These are phyloP conservation scores for Fusarium longipes DNA, from an alignment of 2,329 filamentous ascomycete species.

Conservation along the genomic window DNA sequence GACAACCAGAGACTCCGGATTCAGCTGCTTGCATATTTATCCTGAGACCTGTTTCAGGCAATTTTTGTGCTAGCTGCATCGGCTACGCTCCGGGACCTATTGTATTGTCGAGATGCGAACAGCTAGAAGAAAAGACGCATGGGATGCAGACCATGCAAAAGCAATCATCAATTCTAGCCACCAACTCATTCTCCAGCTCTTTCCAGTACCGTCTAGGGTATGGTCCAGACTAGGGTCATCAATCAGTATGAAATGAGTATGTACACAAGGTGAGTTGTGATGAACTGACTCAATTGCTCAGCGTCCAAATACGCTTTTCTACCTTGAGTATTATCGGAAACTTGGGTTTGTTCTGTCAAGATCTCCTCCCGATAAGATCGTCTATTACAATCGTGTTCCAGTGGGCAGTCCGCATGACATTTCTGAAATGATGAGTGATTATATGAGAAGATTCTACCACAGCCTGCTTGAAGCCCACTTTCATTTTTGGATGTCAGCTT, in stretches of 20 bases:
- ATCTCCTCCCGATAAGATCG: too few relatives aligned
- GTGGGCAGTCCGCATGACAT: too few relatives aligned
- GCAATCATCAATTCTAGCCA: neutral
- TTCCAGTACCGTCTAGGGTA: neutral
- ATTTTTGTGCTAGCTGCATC: fast-evolving
- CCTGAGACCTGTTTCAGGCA: neutral
- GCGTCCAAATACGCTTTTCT: too few relatives aligned
- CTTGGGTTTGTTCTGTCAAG: too few relatives aligned
- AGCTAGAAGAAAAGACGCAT: neutral
- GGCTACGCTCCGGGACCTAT: neutral
- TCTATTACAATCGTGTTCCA: too few relatives aligned
- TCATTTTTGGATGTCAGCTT: neutral
- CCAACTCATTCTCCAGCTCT: too few relatives aligned
- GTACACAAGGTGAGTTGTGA: neutral
- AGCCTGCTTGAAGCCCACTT: neutral
- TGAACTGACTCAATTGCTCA: neutral
- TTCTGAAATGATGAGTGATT: too few relatives aligned
- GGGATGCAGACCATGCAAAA: neutral
- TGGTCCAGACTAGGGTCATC: too few relatives aligned
- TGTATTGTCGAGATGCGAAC: neutral
- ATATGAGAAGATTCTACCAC: too few relatives aligned
- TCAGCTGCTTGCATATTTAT: neutral
- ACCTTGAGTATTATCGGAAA: too few relatives aligned
- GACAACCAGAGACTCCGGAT: neutral
- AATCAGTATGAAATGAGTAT: too few relatives aligned